Base-by-base conservation (phyloP, 2,329 filamentous ascomycete species). In the Macroventuria anomochaeta region DNA sequence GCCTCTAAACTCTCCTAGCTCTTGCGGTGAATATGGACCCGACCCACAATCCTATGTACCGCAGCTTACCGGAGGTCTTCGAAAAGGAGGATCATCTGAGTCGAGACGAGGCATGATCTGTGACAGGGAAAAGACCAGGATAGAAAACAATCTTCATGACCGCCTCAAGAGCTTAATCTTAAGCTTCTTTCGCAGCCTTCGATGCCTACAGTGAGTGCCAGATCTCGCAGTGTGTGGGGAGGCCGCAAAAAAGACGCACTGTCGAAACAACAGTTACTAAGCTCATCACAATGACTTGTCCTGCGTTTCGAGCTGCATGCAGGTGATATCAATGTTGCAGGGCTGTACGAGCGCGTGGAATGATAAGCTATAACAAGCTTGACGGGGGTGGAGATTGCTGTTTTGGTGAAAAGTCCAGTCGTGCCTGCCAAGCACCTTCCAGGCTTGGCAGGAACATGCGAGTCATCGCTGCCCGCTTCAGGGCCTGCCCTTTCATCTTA, bases 1-100 rank as follows among this genome's bases (percentile, higher is more conserved):
- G 20, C 32, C 15, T 43, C 17, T 11, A 15, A 50, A 51, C 42
- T 55, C 53, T 55, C 53, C 53, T 50, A 55, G 52, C 40, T 49
- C 46, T 42, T 55, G 46, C 53, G 53, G 40, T 26, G 25, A 17
- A 21, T 50, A 38, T 46, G 46, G 31, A 37, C n/a, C 41, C 17
- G 53, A 38, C 41, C 41, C 51, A 54, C 51, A 34, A 18, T 5
- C 11, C 23, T 13, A 12, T 31, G 29, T 17, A 38, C 28, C 33
- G 40, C 40, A 40, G 34, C 17, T 34, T 21, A 11, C 32, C 31
- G 15, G 11, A 33, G 7, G 13, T 33, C 15, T 40, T 36, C 7
- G 21, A 48, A 48, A 40, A 44, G 51, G 43, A 43, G 33, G 34
- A 54, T 49, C 34, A 31, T 21, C 33, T 43, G 33, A 25, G 34